These are phyloP conservation scores for Amniculicola lignicola DNA, from an alignment of 495 filamentous ascomycete species.

Conservation along the genomic window DNA sequence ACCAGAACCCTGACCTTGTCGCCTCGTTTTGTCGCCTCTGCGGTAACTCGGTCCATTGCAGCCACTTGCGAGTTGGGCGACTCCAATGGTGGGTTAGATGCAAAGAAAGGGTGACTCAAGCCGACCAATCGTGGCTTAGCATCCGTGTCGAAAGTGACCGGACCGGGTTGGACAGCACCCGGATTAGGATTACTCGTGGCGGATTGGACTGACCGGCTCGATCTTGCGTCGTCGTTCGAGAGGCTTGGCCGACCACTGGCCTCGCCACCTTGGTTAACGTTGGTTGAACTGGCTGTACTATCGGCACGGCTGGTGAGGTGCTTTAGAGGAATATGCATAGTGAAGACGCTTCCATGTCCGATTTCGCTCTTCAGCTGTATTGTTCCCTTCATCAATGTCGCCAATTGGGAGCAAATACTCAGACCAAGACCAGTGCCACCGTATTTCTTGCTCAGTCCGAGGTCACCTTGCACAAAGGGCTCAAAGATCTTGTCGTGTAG, in stretches of 20 bases:
- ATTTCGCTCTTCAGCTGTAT: conserved; percentile 70
- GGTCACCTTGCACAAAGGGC: conserved; percentile 88
- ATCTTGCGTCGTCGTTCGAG: conserved; percentile 22
- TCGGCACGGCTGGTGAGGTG: conserved; percentile 64
- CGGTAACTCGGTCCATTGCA: conserved; percentile 51
- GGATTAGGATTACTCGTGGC: conserved; percentile 15
- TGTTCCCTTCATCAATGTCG: conserved; percentile 74
- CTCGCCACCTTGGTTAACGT: conserved; percentile 24
- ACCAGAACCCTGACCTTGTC: conserved; percentile 79
- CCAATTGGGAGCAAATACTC: conserved; percentile 83
- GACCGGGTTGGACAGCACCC: conserved; percentile 6
- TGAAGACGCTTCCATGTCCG: conserved; percentile 76
- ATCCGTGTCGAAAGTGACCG: conserved; percentile 44
- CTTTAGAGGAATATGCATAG: conserved; percentile 76
- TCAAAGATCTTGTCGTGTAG: conserved; percentile 84
- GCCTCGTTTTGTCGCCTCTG: conserved; percentile 46
- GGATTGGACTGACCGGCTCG: conserved; percentile 33
- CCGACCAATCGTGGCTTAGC: conserved; percentile 76
- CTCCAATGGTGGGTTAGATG: conserved; percentile 52
- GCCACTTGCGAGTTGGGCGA: conserved; percentile 47
- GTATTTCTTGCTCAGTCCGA: conserved; percentile 83
- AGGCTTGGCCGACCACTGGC: conserved; percentile 33
- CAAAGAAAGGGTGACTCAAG: conserved; percentile 81
- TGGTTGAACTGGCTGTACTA: conserved; percentile 48
- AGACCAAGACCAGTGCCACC: conserved; percentile 89